Evolutionary conservation across 2,329 filamentous ascomycete genomes (phyloP).

Genomic region (Microdochium trichocladiopsis): DNA sequence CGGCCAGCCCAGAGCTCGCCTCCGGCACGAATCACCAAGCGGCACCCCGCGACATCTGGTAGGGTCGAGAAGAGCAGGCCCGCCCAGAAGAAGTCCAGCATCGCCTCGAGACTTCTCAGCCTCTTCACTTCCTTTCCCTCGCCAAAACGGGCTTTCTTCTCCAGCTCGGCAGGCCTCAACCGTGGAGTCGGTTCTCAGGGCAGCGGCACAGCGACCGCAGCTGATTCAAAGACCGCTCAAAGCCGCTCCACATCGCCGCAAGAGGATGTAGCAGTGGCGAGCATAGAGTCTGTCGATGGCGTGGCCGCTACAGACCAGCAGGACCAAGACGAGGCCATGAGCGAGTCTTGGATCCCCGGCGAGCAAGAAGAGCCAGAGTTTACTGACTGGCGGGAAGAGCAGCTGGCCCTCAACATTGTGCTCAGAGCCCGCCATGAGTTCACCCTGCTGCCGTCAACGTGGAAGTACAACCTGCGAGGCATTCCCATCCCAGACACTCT

Average conservation of each 20-base stretch:
- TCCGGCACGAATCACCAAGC: background rate
- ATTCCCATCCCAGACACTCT: constrained; percentile 19
- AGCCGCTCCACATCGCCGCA: background rate
- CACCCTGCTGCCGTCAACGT: constrained; percentile 20
- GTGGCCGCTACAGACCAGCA: background rate
- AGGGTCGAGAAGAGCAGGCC: background rate
- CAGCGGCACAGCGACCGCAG: background rate
- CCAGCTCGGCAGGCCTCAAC: background rate
- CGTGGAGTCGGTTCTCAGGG: background rate
- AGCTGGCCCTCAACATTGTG: constrained; percentile 18
- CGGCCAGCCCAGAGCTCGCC: background rate
- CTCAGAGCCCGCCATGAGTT: constrained; percentile 18
- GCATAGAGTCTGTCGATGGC: background rate
- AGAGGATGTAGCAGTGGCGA: background rate
- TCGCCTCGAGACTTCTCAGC: background rate
- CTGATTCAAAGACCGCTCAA: background rate
- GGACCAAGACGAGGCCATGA: background rate
- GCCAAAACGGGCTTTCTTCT: background rate
- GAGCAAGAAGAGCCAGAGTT: constrained; percentile 7
- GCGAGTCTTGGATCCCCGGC: constrained; percentile 1
- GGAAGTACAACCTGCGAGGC: constrained; percentile 21
- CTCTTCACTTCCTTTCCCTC: background rate
- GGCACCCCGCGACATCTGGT: background rate
- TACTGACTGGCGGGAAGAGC: constrained; percentile 15
- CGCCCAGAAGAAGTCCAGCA: background rate